Base-by-base conservation (phyloP, 1,139 yeast genomes). In the Taphrina confusa region DNA sequence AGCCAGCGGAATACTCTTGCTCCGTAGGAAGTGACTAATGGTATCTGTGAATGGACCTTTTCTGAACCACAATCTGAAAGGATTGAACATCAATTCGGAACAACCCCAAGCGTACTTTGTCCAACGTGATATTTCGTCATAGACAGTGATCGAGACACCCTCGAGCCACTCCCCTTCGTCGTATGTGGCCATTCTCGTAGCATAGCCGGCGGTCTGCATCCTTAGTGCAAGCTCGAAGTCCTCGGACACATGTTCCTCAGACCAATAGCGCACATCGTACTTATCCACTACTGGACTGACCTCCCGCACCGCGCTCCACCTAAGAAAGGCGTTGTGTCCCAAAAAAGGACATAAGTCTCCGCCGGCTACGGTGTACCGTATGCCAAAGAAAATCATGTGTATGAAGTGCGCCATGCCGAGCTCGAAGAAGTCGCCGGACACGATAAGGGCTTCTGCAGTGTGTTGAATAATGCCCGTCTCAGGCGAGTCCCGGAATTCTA, bases 101-200 rank as follows among this genome's bases (percentile, higher is more conserved):
- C 64, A 62, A 4, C 65, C 64, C 44, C 62, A 62, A 45, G 64
- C 64, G 27, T 62, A 62, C 40, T 62, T 63, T 27, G 62, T 60
- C 65, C 65, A 63, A 22, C 65, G 63, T 4, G 65, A 60, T 22
- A 60, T 58, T 39, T 63, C 65, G 46, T 63, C 65, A n/a, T 63
- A 60, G 18, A 63, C 65, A 12, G 63, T 63, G 30, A 63, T 42
- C 20, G 65, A 63, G 9, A 63, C 65, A 18, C 65, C 65, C 46
- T 63, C 65, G 23, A 58, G 55, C 30, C 62, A 62, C 44, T 62
- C 56, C 25, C 46, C 18, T 16, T 36, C 64, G 37, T 50, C 60
- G 20, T 62, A 63, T 14, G 63, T 25, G 14, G 59, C 56, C 55
- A 61, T 23, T 12, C 65, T 37, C 1, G 62, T 60, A 27, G 55